Evolutionary conservation across 768 basidiomycete species (phyloP), one percentile per base, ranked within the genome.

Genomic region (Neoboletus brunneissimus): DNA sequence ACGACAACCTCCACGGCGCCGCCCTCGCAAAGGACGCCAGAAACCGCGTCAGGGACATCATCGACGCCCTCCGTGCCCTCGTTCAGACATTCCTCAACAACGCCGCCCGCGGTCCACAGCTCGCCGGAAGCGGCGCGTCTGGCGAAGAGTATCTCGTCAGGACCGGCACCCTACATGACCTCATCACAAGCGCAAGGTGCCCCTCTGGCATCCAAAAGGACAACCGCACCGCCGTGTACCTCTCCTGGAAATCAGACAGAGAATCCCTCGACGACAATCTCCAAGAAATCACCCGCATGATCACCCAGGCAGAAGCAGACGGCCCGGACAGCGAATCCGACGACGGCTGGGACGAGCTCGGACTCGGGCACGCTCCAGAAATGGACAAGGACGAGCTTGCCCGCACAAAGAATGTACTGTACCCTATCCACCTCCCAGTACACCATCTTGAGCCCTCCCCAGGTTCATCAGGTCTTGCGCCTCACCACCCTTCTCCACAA

Each of bases 291-390:
- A 72, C 73, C 29, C 79, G 78, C 51, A 80, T 89, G 74, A 72
- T 83, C 53, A 72, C 78, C 29, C 69, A 78, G 27, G 73, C 64
- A 3, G 65, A 62, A 15, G 69, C 65, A 13, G 74, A 74, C 15
- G 50, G 55, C 11, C 3, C 46, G 3, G 48, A 23, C 7, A 53
- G 56, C 22, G 45, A 54, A 3, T 5, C 48, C 9, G 77, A 79
- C 53, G 81, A 83, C 64, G 87, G 85, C 5, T 87, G 85, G 86
- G 81, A 81, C 53, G 87, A 88, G 61, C 72, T 89, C 12, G 72
- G 68, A 0, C 58, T 73, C 18, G 84, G 79, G 0, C 76, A 71
- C n/a, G 69, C 80, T 6, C 72, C 65, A n/a, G 76, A 71, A 41
- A 71, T 88, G 70, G 73, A 76, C 35, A 58, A 66, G 2, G 67